Evolutionary conservation across 495 filamentous ascomycete genomes (phyloP).

Genomic region (Daldinia bambusicola): DNA sequence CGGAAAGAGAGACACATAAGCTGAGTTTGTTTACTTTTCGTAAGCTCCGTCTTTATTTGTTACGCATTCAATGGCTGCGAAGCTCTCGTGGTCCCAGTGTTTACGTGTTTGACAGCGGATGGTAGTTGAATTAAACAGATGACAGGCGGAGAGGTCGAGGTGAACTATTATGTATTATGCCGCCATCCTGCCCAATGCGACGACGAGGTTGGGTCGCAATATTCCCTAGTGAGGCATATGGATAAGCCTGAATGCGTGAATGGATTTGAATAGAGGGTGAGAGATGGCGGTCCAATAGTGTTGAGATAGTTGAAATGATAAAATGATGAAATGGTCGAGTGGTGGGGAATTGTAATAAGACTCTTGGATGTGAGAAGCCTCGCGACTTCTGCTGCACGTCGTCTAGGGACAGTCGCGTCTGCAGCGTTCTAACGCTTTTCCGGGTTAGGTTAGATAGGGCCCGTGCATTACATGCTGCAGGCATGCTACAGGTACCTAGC

Average conservation of each 20-base stretch:
- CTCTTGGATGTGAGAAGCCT: constrained; percentile 32
- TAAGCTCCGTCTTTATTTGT: constrained; percentile 30
- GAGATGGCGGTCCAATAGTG: constrained; percentile 34
- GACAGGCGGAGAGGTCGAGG: constrained; percentile 38
- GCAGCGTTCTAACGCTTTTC: constrained; percentile 5
- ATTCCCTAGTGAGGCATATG: constrained; percentile 12
- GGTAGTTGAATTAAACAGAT: constrained; percentile 39
- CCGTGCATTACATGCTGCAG: too few relatives aligned
- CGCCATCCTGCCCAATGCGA: constrained; percentile 46
- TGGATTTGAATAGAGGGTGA: constrained; percentile 28
- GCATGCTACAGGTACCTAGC: too few relatives aligned
- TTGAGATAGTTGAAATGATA: constrained; percentile 7
- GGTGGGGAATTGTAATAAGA: constrained; percentile 19
- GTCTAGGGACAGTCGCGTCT: constrained; percentile 37
- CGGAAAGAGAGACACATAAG: constrained; percentile 40
- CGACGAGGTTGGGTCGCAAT: constrained; percentile 48
- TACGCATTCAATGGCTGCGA: constrained; percentile 40
- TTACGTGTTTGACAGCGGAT: constrained; percentile 41
- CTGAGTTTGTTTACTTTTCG: constrained; percentile 44
- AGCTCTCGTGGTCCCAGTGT: constrained; percentile 41
- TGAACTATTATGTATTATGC: constrained; percentile 45
- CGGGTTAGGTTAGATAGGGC: constrained; percentile 9
- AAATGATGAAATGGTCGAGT: constrained; percentile 30
- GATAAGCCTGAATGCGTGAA: constrained; percentile 20
- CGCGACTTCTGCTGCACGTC: constrained; percentile 37